Evolutionary conservation across 495 filamentous ascomycete species (phyloP).

Genomic region (Emericellopsis terricola): DNA sequence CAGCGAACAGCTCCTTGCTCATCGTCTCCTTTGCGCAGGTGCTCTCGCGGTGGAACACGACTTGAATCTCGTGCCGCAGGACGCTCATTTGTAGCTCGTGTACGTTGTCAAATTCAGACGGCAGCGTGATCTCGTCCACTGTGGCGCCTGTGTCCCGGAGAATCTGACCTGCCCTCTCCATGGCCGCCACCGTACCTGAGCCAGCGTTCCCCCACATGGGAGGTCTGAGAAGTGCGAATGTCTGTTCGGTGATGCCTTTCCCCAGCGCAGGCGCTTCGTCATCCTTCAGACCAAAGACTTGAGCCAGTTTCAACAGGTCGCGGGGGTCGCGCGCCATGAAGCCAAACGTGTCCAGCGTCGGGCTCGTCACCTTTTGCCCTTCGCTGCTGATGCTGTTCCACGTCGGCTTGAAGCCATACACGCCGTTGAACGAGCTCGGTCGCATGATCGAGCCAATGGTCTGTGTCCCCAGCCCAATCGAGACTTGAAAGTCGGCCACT

Average conservation of each 20-base stretch:
- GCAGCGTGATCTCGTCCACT: slow-evolving; percentile 28
- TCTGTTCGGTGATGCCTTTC: slow-evolving; percentile 16
- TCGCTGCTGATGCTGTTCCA: slow-evolving; percentile 35
- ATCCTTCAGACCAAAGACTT: slow-evolving; percentile 27
- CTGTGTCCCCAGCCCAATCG: slow-evolving; percentile 29
- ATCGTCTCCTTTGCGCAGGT: not conserved
- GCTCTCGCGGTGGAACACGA: not conserved
- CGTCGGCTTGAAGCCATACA: slow-evolving; percentile 38
- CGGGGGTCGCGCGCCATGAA: slow-evolving; percentile 27
- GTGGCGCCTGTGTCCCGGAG: slow-evolving; percentile 21
- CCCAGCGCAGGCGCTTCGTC: slow-evolving; percentile 15
- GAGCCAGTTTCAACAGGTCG: slow-evolving; percentile 28
- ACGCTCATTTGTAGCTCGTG: slow-evolving; percentile 5
- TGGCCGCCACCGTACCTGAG: slow-evolving; percentile 22
- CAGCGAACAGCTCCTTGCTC: not conserved
- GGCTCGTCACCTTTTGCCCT: slow-evolving; percentile 26
- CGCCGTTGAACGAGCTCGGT: slow-evolving; percentile 34
- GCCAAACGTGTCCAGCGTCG: slow-evolving; percentile 33
- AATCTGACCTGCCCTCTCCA: slow-evolving; percentile 19
- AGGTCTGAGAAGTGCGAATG: slow-evolving; percentile 29
- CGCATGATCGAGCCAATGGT: slow-evolving; percentile 29
- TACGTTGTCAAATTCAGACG: slow-evolving; percentile 22
- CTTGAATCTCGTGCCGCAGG: not conserved
- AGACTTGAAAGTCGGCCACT: slow-evolving; percentile 30
- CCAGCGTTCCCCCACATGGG: slow-evolving; percentile 28